Evolutionary conservation across 2,329 filamentous ascomycete species (phyloP), one percentile per base, ranked within the genome.

Genomic region (Stemphylium lycopersici): DNA sequence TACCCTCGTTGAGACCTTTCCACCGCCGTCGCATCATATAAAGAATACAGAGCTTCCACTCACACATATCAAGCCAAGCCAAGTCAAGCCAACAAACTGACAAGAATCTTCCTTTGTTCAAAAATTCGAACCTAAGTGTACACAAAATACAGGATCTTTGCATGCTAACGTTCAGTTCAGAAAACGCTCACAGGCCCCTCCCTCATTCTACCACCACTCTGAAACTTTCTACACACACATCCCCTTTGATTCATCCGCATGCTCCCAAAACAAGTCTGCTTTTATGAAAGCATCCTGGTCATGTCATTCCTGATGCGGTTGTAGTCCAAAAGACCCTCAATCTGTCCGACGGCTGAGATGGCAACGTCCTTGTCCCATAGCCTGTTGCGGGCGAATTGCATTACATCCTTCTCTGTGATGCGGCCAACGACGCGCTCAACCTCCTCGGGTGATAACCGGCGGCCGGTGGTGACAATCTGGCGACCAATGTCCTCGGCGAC

Each of bases 311-410:
- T 84, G 72, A 91, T 83, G 75, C 89, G 82, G 77, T 88, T 83
- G 82, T 95, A 96, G 78, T 93, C 84, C 59, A 87, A 76, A 65
- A 88, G 76, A 75, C 87, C 93, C 85, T 98, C 95, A 73, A 98
- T 92, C 80, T 87, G 88, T 66, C 95, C 95, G 65, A 98, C 90
- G 31, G 93, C 95, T 76, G 88, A 93, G 77, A 99, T 85, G 71
- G 95, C 95, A 70, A 99, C 83, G 77, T 99, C 95, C 80, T 93
- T 90, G 81, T 99, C 95, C 95, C 95, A 99, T 58, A 99, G 82
- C 82, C 95, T 96, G 79, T 87, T 87, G 84, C 90, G 89, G 71
- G 93, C 93, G 76, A 98, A 99, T 71, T 90, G 87, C 90, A 97
- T 97, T 63, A 99, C 91, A 72, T 98, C 91, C 84, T 96, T 96